phyloP scores from a whole-genome alignment of 257 asterid genomes.

The Lithospermum erythrorhizon region DNA sequence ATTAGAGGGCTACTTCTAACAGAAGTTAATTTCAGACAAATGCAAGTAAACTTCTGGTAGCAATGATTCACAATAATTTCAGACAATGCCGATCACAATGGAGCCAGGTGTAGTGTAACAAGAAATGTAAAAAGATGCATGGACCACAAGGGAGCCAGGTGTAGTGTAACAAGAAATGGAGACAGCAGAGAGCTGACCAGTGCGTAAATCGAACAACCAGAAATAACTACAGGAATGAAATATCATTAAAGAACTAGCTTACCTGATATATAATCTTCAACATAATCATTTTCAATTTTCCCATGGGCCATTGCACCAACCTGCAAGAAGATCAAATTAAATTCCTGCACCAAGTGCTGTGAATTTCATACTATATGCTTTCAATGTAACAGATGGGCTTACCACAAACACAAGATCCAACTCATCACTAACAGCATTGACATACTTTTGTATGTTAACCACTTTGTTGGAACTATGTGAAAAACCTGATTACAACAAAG shows the following conservation, averaged over 20 bases:
- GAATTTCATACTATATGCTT: not conserved
- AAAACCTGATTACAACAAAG: constrained; percentile 41
- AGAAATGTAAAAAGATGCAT: too few species aligned
- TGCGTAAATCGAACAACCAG: too few species aligned
- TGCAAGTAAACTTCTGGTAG: too few species aligned
- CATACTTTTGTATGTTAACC: constrained; percentile 61
- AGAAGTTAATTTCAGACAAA: too few species aligned
- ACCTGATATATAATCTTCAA: constrained; percentile 76
- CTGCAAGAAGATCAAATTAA: constrained; percentile 25
- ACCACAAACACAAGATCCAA: constrained; percentile 80
- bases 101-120: too few species aligned
- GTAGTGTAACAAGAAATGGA: too few species aligned
- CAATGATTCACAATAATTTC: too few species aligned
- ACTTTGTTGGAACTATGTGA: constrained; percentile 83
- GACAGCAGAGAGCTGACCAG: too few species aligned
- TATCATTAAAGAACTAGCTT: constrained; percentile 13
- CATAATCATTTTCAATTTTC: constrained; percentile 60
- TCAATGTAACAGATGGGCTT: constrained; percentile 10
- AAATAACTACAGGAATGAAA: not conserved
- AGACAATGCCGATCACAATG: too few species aligned
- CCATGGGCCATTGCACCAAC: constrained; percentile 98
- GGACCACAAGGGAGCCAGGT: too few species aligned
- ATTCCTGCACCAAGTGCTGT: not conserved
- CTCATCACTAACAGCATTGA: constrained; percentile 41
- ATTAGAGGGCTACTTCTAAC: too few species aligned